Conservation (phyloP, 805 yeast species). For the Pichia occidentalis region DNA sequence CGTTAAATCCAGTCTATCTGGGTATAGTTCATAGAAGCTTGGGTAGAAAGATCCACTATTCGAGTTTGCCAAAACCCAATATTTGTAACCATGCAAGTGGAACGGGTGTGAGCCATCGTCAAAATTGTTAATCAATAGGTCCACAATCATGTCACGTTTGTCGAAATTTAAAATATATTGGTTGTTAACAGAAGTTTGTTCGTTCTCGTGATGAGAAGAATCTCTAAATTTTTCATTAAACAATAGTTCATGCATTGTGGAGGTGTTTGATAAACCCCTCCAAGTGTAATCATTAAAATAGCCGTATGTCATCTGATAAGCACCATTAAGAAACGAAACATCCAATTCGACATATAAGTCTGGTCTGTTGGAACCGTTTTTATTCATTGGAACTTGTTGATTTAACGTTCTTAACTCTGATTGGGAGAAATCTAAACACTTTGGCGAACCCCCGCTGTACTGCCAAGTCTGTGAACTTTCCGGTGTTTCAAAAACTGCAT, state of each 20-base stretch:
- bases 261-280: conserved; percentile 57
- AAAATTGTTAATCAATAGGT: conserved; percentile 67
- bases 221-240: conserved; percentile 29
- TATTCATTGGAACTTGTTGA: conserved; percentile 10
- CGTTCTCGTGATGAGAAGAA: conserved; percentile 60
- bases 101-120: conserved; percentile 91
- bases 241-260: conserved; percentile 81
- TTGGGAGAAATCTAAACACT: conserved; percentile 18
- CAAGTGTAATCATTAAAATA: conserved; percentile 19
- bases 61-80: conserved; percentile 53
- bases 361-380: conserved; percentile 15
- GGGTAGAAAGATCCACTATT: conserved; percentile 51
- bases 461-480: conserved; percentile 40
- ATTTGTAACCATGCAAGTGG: conserved; percentile 85
- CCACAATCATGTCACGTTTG: conserved; percentile 56
- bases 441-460: conserved; percentile 15
- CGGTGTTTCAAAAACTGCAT: conserved; percentile 33
- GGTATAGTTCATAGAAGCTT: conserved; percentile 35
- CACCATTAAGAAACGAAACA: conserved; percentile 14
- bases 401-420: conserved; percentile 13
- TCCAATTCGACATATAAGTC: conserved; percentile 13
- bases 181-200: conserved; percentile 34
- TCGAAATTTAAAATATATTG: conserved; percentile 59
- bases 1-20: conserved; percentile 9
- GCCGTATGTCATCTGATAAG: conserved; percentile 12